Evolutionary conservation across 1,284 basidiomycete genomes (phyloP).

Genomic region (Ganoderma multipileum): DNA sequence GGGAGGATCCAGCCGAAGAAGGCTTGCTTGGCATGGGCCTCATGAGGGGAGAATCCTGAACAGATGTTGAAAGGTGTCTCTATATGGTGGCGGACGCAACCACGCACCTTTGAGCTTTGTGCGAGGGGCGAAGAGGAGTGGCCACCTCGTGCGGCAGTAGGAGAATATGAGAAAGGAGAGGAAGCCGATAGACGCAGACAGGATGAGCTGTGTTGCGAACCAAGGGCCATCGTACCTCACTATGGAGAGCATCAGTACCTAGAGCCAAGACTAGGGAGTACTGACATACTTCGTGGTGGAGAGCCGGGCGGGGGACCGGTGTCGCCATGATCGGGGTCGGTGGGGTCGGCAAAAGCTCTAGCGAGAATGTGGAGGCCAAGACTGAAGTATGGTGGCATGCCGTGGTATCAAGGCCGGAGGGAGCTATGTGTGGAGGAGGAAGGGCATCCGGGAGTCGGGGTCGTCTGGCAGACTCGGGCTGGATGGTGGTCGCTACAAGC

Average conservation of each 20-base stretch:
- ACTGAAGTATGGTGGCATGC: conserved; percentile 17
- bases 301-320: conserved; percentile 55
- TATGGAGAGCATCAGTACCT: conserved; percentile 30
- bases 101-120: conserved; percentile 90
- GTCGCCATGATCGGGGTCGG: conserved; percentile 24
- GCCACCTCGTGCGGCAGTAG: conserved; percentile 87
- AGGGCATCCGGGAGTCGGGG: conserved; percentile 24
- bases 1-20: conserved; percentile 98
- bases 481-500: conserved; percentile 5
- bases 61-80: conserved; percentile 12
- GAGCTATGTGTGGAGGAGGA: conserved; percentile 9
- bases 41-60: conserved; percentile 87
- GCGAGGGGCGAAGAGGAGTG: conserved; percentile 88
- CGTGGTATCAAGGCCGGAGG: neutral
- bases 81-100: neutral
- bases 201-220: conserved; percentile 89
- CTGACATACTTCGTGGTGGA: conserved; percentile 59
- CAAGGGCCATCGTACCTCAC: conserved; percentile 88
- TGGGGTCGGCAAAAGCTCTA: conserved; percentile 19
- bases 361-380: conserved; percentile 17
- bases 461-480: conserved; percentile 15
- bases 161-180: conserved; percentile 88
- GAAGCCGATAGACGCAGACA: conserved; percentile 83
- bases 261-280: conserved; percentile 24
- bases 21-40: conserved; percentile 82